phyloP scores from a whole-genome alignment of 768 basidiomycete genomes.

The Ramaria rubella region DNA sequence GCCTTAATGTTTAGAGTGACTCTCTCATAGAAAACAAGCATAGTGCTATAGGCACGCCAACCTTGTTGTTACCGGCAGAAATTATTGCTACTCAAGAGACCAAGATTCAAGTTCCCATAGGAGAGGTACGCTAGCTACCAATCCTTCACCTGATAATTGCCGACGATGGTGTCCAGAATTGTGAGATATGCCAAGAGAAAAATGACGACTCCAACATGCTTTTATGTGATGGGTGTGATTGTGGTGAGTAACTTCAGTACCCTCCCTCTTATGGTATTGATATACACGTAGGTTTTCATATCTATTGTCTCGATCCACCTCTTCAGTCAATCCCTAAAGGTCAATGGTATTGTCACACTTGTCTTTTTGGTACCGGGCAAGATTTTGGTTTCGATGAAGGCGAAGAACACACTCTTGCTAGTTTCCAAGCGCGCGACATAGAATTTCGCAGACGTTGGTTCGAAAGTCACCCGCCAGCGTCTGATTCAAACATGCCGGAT shows the following conservation, averaged over 20 bases:
- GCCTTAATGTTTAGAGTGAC: neutral
- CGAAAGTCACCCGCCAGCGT: conserved; percentile 51
- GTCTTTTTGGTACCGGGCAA: conserved; percentile 83
- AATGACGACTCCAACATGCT: conserved; percentile 89
- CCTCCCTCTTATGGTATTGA: conserved; percentile 11
- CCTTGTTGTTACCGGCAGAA: conserved; percentile 6
- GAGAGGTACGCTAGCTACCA: neutral
- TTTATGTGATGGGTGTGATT: conserved; percentile 82
- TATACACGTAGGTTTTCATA: conserved; percentile 73
- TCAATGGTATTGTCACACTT: conserved; percentile 93
- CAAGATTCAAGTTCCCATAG: conserved; percentile 8
- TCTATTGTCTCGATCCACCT: conserved; percentile 93
- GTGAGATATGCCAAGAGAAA: conserved; percentile 90
- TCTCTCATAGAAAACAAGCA: neutral
- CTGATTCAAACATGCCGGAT: conserved; percentile 26
- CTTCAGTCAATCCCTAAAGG: conserved; percentile 80
- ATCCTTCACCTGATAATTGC: neutral
- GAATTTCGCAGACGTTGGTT: conserved; percentile 92
- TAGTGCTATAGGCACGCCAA: neutral
- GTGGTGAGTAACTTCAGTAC: conserved; percentile 40
- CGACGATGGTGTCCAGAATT: conserved; percentile 25
- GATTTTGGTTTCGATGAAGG: conserved; percentile 99
- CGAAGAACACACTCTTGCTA: conserved; percentile 87
- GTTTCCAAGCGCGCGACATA: conserved; percentile 84
- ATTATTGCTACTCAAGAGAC: conserved; percentile 5